Conservation (phyloP, 208 protist genomes). For the Acanthamoeba royreba region DNA sequence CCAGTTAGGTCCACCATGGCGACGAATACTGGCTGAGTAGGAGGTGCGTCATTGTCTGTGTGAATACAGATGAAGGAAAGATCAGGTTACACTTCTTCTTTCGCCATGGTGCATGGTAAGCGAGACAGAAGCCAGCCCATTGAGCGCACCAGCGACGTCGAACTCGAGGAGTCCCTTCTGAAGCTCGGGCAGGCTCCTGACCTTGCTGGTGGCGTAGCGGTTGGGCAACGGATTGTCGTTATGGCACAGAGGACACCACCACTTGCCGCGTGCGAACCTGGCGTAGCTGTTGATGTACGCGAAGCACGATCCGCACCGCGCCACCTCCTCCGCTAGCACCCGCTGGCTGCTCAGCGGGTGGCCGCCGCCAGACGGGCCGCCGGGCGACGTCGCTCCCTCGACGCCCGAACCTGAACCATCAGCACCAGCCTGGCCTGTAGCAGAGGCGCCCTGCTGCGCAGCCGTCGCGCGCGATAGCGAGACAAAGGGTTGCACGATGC, state of each 20-base stretch:
- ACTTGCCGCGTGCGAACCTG: not conserved
- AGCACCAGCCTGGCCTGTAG: no score
- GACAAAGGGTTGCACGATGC: slow-evolving; percentile 39
- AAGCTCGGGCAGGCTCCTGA: slow-evolving; percentile 15
- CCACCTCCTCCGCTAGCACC: not conserved
- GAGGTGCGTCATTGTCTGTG: not conserved
- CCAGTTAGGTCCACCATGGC: slow-evolving; percentile 16
- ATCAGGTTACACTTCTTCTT: no score
- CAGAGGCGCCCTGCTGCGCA: no score
- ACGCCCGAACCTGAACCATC: no score
- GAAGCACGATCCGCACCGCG: slow-evolving; percentile 35
- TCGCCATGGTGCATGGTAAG: not conserved
- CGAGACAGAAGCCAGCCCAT: no score
- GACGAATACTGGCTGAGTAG: not conserved
- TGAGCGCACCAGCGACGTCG: not conserved
- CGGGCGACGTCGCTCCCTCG: no score
- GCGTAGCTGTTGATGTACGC: slow-evolving; percentile 47
- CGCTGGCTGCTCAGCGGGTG: not conserved
- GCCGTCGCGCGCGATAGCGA: not conserved
- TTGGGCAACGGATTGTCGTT: not conserved
- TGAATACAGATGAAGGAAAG: no score
- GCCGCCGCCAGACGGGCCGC: no score
- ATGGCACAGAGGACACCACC: slow-evolving; percentile 35
- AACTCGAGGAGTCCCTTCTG: slow-evolving; percentile 17
- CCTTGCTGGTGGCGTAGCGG: slow-evolving; percentile 21